Evolutionary conservation across 1,284 basidiomycete genomes (phyloP).

Genomic region (Ustilago esculenta): DNA sequence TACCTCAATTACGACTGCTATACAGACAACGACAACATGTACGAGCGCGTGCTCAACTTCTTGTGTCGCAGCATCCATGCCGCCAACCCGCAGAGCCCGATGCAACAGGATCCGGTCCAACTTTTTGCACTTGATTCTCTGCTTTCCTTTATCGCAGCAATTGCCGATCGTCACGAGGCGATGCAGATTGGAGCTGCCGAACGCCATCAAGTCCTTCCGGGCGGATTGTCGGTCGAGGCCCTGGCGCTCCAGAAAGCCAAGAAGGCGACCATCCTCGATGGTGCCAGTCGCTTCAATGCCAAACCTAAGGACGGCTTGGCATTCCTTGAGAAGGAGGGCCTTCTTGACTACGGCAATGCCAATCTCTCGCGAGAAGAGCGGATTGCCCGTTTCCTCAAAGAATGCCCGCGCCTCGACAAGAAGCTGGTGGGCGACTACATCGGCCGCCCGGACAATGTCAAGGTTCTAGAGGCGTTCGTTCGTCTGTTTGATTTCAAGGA

Average conservation of each 20-base stretch:
- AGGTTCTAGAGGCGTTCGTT: constrained; percentile 87
- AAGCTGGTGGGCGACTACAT: constrained; percentile 92
- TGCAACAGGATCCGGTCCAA: constrained; percentile 80
- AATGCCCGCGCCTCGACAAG: constrained; percentile 87
- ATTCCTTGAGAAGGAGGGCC: constrained; percentile 73
- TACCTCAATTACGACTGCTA: constrained; percentile 98
- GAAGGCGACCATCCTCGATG: constrained; percentile 86
- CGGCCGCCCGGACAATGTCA: constrained; percentile 85
- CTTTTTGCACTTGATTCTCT: constrained; percentile 89
- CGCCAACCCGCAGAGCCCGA: constrained; percentile 78
- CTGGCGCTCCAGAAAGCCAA: constrained; percentile 80
- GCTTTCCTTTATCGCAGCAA: constrained; percentile 84
- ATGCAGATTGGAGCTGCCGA: constrained; percentile 57
- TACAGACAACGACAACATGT: constrained; percentile 93
- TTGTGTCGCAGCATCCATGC: constrained; percentile 71
- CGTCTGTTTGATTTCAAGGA: constrained; percentile 87
- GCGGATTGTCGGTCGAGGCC: constrained; percentile 70
- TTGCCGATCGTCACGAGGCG: constrained; percentile 81
- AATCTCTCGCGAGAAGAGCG: constrained; percentile 54
- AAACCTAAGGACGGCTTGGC: constrained; percentile 94
- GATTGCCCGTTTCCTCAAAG: constrained; percentile 83
- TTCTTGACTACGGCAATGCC: constrained; percentile 72
- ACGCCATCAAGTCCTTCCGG: constrained; percentile 48
- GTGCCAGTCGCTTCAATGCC: constrained; percentile 88
- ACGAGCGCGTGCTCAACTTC: constrained; percentile 89